phyloP scores from a whole-genome alignment of 345 rosid species.

The Euphorbia tirucalli region DNA sequence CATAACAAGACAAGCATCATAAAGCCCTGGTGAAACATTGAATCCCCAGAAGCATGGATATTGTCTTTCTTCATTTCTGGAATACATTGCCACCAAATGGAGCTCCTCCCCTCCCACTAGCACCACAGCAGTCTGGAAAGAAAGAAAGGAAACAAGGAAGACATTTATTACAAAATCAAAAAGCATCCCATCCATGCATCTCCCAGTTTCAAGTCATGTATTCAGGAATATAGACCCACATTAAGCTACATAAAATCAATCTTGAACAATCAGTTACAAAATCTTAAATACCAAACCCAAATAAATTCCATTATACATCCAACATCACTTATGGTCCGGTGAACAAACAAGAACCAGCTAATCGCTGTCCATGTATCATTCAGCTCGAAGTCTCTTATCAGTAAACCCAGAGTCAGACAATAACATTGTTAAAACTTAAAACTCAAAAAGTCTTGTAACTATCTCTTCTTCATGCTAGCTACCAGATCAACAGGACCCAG shows the following conservation, averaged over 20 bases:
- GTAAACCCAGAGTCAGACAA: not conserved
- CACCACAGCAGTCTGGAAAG: conserved; percentile 87
- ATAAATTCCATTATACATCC: not conserved
- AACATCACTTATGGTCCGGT: not conserved
- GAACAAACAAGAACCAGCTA: conserved; percentile 3
- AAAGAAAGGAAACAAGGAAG: not conserved
- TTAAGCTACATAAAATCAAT: not conserved
- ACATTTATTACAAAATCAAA: too few species aligned
- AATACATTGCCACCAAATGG: conserved; percentile 90
- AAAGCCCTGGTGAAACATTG: conserved; percentile 64
- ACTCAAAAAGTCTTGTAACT: not conserved
- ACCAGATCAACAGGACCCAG: not conserved
- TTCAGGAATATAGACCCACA: not conserved
- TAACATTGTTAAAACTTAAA: not conserved
- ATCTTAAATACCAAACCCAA: not conserved
- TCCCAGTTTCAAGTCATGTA: not conserved
- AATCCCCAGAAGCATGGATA: conserved; percentile 94
- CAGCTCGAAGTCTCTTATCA: not conserved
- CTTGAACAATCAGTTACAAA: not conserved
- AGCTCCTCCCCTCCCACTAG: conserved; percentile 73
- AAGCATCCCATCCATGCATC: not conserved
- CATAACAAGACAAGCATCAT: conserved; percentile 80
- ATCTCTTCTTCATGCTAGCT: not conserved
- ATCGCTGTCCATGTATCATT: not conserved
- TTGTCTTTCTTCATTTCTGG: conserved; percentile 45